phyloP scores from a whole-genome alignment of 225 moss, liverwort and hornwort genomes.

The Pleurozium schreberi region DNA sequence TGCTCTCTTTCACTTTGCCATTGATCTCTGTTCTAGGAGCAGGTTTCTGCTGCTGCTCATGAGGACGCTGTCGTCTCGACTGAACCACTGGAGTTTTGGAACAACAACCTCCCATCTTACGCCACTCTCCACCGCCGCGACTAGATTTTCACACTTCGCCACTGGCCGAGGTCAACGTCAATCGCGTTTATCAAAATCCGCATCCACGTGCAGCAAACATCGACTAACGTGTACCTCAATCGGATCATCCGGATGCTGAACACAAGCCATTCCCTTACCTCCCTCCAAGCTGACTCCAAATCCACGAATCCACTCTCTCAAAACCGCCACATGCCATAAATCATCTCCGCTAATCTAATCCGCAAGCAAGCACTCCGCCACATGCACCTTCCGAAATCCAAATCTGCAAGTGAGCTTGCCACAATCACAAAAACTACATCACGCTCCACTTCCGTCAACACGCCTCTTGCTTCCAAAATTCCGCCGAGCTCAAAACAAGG shows the following conservation, averaged over 20 bases:
- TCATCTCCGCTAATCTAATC: neutral
- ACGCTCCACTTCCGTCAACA: neutral
- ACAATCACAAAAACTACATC: neutral
- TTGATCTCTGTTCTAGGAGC: constrained; percentile 7
- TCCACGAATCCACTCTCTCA: neutral
- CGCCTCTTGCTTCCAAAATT: neutral
- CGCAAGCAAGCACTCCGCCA: neutral
- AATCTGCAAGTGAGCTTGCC: neutral
- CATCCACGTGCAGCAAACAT: neutral
- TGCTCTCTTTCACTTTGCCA: constrained; percentile 9
- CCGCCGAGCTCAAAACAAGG: neutral
- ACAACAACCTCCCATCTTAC: constrained; percentile 44
- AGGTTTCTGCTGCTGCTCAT: neutral
- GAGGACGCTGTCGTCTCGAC: neutral
- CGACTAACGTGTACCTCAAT: neutral
- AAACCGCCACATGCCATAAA: neutral
- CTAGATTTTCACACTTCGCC: neutral
- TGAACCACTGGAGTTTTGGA: constrained; percentile 9
- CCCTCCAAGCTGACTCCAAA: neutral
- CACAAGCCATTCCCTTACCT: constrained; percentile 1
- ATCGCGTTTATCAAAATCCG: neutral
- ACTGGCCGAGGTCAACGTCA: neutral
- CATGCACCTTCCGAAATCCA: neutral
- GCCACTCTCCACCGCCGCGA: neutral
- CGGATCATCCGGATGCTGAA: neutral